phyloP scores from a whole-genome alignment of 768 basidiomycete species.

The Flagelloscypha sp. region DNA sequence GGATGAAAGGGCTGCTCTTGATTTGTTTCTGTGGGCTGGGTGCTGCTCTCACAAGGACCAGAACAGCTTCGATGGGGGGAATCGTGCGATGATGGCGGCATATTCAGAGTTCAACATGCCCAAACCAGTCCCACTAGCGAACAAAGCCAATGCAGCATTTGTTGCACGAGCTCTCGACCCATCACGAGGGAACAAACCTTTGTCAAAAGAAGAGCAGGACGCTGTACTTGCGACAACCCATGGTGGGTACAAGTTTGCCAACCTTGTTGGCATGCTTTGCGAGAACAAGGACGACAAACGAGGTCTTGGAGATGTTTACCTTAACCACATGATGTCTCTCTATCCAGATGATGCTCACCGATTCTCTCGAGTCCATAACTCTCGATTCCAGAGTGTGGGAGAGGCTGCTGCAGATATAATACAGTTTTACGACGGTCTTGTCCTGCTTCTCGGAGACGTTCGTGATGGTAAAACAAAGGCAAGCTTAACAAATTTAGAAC shows the following conservation, averaged over 20 bases:
- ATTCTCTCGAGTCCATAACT: slow-evolving; percentile 11
- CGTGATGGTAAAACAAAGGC: slow-evolving; percentile 2
- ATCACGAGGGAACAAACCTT: slow-evolving; percentile 6
- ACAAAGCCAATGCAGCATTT: slow-evolving; percentile 20
- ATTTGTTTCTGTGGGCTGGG: slow-evolving; percentile 5
- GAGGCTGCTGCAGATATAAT: not conserved
- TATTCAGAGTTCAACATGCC: not conserved
- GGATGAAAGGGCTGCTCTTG: slow-evolving; percentile 1
- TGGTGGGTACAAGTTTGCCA: slow-evolving; percentile 12
- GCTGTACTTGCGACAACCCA: not conserved
- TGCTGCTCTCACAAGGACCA: slow-evolving; percentile 7
- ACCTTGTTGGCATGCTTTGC: slow-evolving; percentile 20
- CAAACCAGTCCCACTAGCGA: slow-evolving; percentile 10
- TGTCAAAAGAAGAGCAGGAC: not conserved
- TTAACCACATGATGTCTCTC: not conserved
- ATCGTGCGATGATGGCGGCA: slow-evolving; percentile 2
- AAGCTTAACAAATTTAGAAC: slow-evolving; percentile 3
- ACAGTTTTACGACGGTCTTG: not conserved
- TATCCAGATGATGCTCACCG: not conserved
- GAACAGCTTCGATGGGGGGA: slow-evolving; percentile 5
- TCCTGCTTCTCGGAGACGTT: not conserved
- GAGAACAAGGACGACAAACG: slow-evolving; percentile 28
- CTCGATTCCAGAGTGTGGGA: slow-evolving; percentile 8
- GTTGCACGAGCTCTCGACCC: slow-evolving; percentile 7
- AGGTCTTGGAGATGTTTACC: slow-evolving; percentile 20